phyloP scores from a whole-genome alignment of 2,329 filamentous ascomycete species.

The Aspergillus clavatus region DNA sequence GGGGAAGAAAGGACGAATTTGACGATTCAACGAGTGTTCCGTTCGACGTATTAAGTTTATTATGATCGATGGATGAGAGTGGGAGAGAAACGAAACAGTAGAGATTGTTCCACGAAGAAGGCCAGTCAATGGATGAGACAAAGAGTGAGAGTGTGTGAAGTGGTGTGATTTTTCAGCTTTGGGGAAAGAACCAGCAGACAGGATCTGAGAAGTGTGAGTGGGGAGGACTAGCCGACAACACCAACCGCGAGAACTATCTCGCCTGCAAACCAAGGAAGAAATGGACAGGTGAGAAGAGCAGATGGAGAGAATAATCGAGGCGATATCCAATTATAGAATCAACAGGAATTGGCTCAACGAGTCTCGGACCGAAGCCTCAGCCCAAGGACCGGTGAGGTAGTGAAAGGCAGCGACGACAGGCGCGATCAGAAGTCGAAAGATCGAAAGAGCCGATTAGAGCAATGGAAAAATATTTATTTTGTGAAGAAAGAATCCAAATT shows the following conservation, averaged over 20 bases:
- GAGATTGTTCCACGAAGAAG: conserved; percentile 12
- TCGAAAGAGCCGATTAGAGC: conserved; percentile 8
- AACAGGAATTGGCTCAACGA: conserved; percentile 13
- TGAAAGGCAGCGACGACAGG: conserved; percentile 19
- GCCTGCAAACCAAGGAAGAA: conserved; percentile 13
- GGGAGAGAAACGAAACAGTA: conserved; percentile 11
- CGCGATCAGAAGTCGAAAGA: conserved; percentile 22
- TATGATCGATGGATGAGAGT: conserved; percentile 22
- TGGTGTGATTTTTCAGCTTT: neutral
- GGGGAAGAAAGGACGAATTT: conserved; percentile 9
- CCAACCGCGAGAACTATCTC: conserved; percentile 1
- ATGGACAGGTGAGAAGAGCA: conserved; percentile 4
- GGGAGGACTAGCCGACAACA: neutral
- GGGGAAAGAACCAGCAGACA: neutral
- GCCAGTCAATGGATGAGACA: neutral
- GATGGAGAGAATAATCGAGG: conserved; percentile 5
- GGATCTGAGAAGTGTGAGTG: neutral
- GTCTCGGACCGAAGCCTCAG: conserved; percentile 9
- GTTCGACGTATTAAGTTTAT: conserved; percentile 29
- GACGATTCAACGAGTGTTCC: conserved; percentile 22
- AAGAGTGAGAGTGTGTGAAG: neutral
- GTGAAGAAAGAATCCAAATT: conserved; percentile 3
- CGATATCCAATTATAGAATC: conserved; percentile 17
- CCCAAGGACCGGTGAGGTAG: conserved; percentile 5
- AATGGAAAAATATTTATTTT: neutral